These are phyloP conservation scores for Cercospora sojina DNA, from an alignment of 2,329 filamentous ascomycete species.

Conservation along the genomic window DNA sequence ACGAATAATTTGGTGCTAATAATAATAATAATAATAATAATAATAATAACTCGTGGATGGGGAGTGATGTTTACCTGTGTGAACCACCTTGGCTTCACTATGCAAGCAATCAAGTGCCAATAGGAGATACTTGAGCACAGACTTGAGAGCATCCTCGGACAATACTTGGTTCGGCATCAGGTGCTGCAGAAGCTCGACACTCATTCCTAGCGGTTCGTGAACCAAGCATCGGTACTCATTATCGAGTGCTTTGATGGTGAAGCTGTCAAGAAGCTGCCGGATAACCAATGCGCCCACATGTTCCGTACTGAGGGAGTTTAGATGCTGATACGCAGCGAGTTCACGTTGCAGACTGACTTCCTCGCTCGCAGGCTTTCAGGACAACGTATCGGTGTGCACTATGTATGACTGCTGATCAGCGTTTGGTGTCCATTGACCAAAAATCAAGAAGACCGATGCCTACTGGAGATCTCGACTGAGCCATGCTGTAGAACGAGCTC, in stretches of 20 bases:
- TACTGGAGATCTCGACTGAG: conserved; percentile 8
- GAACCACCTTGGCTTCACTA: neutral
- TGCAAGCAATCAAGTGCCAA: conserved; percentile 8
- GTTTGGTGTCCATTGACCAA: neutral
- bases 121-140: neutral
- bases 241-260: neutral
- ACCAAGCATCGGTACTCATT: conserved; percentile 2
- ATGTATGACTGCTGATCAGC: neutral
- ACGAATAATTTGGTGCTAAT: too few species aligned
- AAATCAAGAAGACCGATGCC: neutral
- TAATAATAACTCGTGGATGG: neutral
- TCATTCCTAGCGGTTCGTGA: conserved; percentile 5
- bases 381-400: conserved; percentile 8
- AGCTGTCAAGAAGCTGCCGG: conserved; percentile 1
- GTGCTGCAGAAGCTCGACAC: neutral
- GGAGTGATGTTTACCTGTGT: conserved; percentile 5
- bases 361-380: conserved; percentile 14
- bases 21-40: too few species aligned
- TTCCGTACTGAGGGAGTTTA: neutral
- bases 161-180: neutral
- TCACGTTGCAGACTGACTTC: conserved; percentile 8
- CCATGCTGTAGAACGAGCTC: conserved; percentile 14
- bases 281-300: conserved; percentile 1
- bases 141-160: conserved; percentile 6
- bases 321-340: conserved; percentile 7